Conservation (phyloP, 192 early-diverging fungal species). For the Obelidium mucronatum region DNA sequence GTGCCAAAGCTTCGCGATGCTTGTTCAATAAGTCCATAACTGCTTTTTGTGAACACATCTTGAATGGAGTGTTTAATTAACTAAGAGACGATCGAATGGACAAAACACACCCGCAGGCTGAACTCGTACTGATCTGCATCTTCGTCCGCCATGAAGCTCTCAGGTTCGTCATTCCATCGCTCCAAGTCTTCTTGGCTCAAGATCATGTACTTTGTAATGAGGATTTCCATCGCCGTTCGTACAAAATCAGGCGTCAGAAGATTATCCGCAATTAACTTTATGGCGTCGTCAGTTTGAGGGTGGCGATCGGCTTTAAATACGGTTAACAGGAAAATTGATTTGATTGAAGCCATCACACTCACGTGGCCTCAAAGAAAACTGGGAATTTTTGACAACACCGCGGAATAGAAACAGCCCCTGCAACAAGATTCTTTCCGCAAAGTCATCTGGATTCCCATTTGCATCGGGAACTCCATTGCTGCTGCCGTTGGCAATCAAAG, state of each 20-base stretch:
- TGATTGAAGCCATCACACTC: neutral
- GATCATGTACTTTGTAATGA: slow-evolving; percentile 79
- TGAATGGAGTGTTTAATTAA: neutral
- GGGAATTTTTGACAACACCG: slow-evolving; percentile 27
- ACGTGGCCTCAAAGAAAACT: slow-evolving; percentile 19
- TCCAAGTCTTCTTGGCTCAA: slow-evolving; percentile 74
- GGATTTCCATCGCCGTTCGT: slow-evolving; percentile 65
- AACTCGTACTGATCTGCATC: slow-evolving; percentile 89
- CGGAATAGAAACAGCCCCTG: slow-evolving; percentile 11
- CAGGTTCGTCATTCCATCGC: slow-evolving; percentile 85
- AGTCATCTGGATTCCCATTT: slow-evolving; percentile 11
- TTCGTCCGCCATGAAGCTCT: slow-evolving; percentile 80
- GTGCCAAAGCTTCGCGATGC: slow-evolving; percentile 63
- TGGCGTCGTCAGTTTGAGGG: slow-evolving; percentile 22
- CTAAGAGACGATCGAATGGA: neutral
- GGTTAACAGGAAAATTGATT: neutral
- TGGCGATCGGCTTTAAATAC: slow-evolving; percentile 21
- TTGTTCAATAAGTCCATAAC: slow-evolving; percentile 80
- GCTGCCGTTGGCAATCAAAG: slow-evolving; percentile 51
- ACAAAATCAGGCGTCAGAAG: slow-evolving; percentile 79
- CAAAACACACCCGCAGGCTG: slow-evolving; percentile 66
- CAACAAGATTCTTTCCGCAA: slow-evolving; percentile 26
- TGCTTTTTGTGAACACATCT: slow-evolving; percentile 84
- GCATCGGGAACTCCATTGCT: slow-evolving; percentile 7
- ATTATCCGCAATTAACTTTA: slow-evolving; percentile 12